Percentiles rank a stretch among this genome's conserved stretches.
Evolutionary conservation across 1,284 basidiomycete species (phyloP).

Genomic region (Cystobasidium pallidum): DNA sequence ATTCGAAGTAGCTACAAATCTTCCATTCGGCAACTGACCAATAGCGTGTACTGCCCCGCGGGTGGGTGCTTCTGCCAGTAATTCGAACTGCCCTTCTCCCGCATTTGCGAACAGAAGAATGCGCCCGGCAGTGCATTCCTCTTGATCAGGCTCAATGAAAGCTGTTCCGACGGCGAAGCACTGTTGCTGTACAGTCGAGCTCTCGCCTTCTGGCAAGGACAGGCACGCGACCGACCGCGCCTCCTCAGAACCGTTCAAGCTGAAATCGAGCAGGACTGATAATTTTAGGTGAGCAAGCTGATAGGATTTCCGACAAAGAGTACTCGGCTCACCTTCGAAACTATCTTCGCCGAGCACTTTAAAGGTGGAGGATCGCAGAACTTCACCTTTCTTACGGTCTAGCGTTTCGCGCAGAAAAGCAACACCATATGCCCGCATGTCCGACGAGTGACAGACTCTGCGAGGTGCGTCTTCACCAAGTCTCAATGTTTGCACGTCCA

Average conservation of each 20-base stretch:
- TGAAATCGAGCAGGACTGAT: slow-evolving; percentile 32
- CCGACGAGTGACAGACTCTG: slow-evolving; percentile 52
- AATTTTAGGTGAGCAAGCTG: neutral
- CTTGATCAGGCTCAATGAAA: slow-evolving; percentile 45
- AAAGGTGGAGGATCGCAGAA: slow-evolving; percentile 36
- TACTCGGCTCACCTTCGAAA: slow-evolving; percentile 46
- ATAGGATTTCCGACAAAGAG: too few relatives aligned
- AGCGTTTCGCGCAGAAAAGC: slow-evolving; percentile 49
- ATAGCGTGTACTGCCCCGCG: slow-evolving; percentile 50
- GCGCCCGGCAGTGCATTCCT: slow-evolving; percentile 44
- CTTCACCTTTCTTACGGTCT: slow-evolving; percentile 46
- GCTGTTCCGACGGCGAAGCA: slow-evolving; percentile 49
- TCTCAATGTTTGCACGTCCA: slow-evolving; percentile 55
- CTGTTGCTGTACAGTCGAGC: neutral
- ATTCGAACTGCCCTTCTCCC: slow-evolving; percentile 20
- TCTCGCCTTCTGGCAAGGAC: neutral
- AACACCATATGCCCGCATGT: slow-evolving; percentile 44
- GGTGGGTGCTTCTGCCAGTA: slow-evolving; percentile 17
- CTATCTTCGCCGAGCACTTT: slow-evolving; percentile 47
- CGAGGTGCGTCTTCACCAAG: slow-evolving; percentile 56
- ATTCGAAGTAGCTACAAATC: slow-evolving; percentile 49
- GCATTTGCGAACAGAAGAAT: slow-evolving; percentile 35
- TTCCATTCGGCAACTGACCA: slow-evolving; percentile 37
- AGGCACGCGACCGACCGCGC: slow-evolving; percentile 24
- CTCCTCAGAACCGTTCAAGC: slow-evolving; percentile 39